Evolutionary conservation across 306 rosid genomes (phyloP).

Genomic region (Trichosanthes cucumerina): DNA sequence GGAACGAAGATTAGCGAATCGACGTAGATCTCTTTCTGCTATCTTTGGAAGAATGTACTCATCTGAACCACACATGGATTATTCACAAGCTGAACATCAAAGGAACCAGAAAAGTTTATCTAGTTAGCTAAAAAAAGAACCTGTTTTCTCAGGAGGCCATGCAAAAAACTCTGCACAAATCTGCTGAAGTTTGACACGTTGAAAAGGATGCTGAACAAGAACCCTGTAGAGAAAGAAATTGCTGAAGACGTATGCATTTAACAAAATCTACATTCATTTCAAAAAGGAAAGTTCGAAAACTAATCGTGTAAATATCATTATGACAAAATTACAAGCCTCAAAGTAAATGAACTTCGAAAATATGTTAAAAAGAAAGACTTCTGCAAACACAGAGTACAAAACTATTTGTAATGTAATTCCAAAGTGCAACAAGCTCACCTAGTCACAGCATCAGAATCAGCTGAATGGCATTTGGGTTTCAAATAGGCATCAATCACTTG

Average conservation of each 20-base stretch:
- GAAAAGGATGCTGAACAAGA: conserved; percentile 51
- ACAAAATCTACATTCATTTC: not conserved
- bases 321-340: not conserved
- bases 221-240: conserved; percentile 29
- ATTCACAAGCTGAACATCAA: not conserved
- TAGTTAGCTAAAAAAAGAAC: conserved; percentile 23
- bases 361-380: not conserved
- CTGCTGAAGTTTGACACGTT: conserved; percentile 46
- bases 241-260: not conserved
- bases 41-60: conserved; percentile 71
- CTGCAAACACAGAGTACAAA: not conserved
- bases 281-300: not conserved
- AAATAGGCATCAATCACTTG: conserved; percentile 61
- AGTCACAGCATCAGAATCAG: conserved; percentile 52
- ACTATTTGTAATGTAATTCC: not conserved
- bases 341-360: not conserved
- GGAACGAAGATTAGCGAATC: conserved; percentile 51
- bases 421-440: conserved; percentile 31
- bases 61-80: conserved; percentile 27
- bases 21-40: conserved; percentile 64
- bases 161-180: conserved; percentile 45
- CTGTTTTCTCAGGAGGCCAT: conserved; percentile 75
- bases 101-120: not conserved
- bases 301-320: too few relatives aligned
- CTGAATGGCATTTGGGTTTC: conserved; percentile 64